Conservation (phyloP, 371 early-diverging fungal genomes). For the Lichtheimia ramosa region DNA sequence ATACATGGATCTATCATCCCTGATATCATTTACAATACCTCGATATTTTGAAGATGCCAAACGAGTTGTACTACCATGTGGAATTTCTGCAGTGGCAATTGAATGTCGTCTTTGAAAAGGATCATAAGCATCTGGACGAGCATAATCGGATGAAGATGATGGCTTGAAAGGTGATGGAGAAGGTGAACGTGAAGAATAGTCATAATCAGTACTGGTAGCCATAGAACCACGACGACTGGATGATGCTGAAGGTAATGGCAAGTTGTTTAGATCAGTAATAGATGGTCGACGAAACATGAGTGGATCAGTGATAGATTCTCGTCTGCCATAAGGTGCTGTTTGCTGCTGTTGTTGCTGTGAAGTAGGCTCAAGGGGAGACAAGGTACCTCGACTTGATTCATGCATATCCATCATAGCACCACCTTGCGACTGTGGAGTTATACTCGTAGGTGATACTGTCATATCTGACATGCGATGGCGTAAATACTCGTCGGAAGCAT, state of each 20-base stretch:
- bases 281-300: constrained; percentile 32
- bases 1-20: not conserved
- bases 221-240: constrained; percentile 41
- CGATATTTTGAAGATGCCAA: constrained; percentile 28
- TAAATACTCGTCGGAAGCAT: constrained; percentile 32
- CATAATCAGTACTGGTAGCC: constrained; percentile 39
- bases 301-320: constrained; percentile 40
- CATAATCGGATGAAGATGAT: constrained; percentile 16
- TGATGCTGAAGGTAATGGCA: constrained; percentile 27
- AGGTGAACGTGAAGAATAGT: constrained; percentile 42
- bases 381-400: constrained; percentile 9
- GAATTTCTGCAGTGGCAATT: constrained; percentile 49
- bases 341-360: constrained; percentile 5
- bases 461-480: constrained; percentile 45
- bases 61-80: constrained; percentile 12
- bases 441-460: constrained; percentile 20
- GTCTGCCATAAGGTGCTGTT: constrained; percentile 22
- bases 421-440: not conserved
- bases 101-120: constrained; percentile 59
- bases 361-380: constrained; percentile 31
- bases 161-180: constrained; percentile 30
- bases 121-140: constrained; percentile 40
- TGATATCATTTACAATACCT: constrained; percentile 15
- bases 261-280: constrained; percentile 29
- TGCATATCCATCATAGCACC: constrained; percentile 6